Conservation (phyloP, 306 rosid species). For the Prunus mume region DNA sequence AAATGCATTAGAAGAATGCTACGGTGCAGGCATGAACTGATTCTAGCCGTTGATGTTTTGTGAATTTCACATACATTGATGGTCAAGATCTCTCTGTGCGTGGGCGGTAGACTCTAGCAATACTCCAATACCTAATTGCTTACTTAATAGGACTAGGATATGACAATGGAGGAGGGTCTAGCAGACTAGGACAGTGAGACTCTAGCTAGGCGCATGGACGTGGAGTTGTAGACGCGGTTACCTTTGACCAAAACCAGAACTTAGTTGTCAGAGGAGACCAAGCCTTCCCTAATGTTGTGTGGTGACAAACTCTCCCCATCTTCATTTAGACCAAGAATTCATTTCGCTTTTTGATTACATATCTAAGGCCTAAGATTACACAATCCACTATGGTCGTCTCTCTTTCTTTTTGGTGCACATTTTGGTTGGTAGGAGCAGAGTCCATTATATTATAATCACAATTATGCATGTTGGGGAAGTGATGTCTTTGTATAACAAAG, state of each 20-base stretch:
- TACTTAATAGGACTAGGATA: not conserved
- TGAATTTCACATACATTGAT: not conserved
- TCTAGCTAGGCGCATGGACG: not conserved
- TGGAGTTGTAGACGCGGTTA: not conserved
- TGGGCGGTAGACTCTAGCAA: no score
- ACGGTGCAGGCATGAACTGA: no score
- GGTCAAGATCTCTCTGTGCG: not conserved
- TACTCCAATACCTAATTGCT: not conserved
- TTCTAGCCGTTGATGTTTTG: no score
- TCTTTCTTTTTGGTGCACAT: not conserved
- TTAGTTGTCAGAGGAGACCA: not conserved
- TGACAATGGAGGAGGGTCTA: not conserved
- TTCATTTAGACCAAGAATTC: not conserved
- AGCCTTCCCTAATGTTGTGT: not conserved
- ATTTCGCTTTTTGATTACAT: not conserved
- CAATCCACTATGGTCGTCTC: not conserved
- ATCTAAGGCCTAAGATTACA: not conserved
- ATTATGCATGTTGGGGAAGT: not conserved
- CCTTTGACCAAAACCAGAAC: not conserved
- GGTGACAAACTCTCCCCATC: not conserved
- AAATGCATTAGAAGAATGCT: no score
- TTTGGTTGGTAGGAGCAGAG: not conserved
- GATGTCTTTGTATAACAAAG: not conserved
- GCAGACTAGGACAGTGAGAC: not conserved
- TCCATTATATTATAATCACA: not conserved